These are phyloP conservation scores for Glycyrrhiza uralensis DNA, from an alignment of 306 rosid species.

Conservation along the genomic window DNA sequence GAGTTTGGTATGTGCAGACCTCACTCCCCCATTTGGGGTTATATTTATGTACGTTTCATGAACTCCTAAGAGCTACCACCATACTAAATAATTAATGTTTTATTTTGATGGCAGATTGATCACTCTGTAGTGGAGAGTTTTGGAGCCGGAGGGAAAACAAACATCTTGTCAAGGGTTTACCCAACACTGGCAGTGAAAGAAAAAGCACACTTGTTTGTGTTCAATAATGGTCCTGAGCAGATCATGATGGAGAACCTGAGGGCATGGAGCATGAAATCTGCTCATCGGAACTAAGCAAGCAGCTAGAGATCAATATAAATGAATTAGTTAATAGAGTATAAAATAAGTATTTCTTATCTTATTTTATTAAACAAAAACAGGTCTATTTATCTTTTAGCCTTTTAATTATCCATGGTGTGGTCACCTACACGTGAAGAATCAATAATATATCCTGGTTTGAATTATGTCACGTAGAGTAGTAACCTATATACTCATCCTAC, in stretches of 20 bases:
- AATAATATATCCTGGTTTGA: background rate
- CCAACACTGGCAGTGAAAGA: slow-evolving; percentile 54
- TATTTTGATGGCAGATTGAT: slow-evolving; percentile 59
- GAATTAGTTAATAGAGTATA: background rate
- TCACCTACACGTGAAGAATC: background rate
- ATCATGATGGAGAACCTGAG: slow-evolving; percentile 46
- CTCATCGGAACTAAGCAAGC: slow-evolving; percentile 23
- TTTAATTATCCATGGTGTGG: background rate
- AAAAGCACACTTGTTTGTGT: slow-evolving; percentile 62
- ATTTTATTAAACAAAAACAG: background rate
- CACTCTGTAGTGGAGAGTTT: slow-evolving; percentile 85
- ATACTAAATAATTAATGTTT: background rate
- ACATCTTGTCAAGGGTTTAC: slow-evolving; percentile 82
- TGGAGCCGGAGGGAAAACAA: slow-evolving; percentile 73
- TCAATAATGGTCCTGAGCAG: slow-evolving; percentile 72
- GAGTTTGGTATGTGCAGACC: slow-evolving; percentile 55
- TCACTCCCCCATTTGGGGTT: background rate
- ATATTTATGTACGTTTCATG: background rate
- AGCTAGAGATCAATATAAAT: background rate
- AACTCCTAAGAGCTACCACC: background rate
- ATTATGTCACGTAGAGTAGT: too few species aligned
- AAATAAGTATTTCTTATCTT: background rate
- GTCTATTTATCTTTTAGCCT: background rate
- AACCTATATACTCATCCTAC: too few species aligned
- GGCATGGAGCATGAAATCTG: slow-evolving; percentile 84